A percentile compares a stretch with the other conserved stretches of the same genome.
Conservation (phyloP, 2,329 filamentous ascomycete species). For the Colletotrichum magnum region DNA sequence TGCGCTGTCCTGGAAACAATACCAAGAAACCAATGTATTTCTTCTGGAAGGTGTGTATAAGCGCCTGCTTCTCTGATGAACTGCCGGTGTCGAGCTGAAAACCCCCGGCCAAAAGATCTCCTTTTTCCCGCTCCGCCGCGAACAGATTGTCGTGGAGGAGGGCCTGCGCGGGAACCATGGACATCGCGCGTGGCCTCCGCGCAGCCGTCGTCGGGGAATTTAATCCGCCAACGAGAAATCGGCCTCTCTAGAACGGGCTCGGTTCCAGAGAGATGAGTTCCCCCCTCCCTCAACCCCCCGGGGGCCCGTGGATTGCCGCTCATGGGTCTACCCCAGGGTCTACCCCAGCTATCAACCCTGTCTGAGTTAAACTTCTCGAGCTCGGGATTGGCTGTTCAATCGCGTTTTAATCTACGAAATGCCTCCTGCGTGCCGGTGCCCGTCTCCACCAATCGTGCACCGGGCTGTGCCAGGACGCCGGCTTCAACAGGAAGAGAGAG, state of each 20-base stretch:
- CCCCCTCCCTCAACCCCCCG: background rate
- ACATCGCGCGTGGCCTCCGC: background rate
- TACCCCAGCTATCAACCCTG: constrained; percentile 6
- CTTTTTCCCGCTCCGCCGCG: background rate
- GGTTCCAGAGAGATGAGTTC: constrained; percentile 11
- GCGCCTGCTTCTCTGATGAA: background rate
- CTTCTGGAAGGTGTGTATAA: background rate
- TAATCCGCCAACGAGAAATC: constrained; percentile 33
- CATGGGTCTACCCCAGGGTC: constrained; percentile 6
- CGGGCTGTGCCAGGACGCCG: background rate
- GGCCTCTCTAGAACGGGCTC: constrained; percentile 4
- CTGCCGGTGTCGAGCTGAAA: constrained; percentile 1
- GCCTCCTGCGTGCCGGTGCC: constrained; percentile 11
- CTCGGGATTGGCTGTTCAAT: constrained; percentile 27
- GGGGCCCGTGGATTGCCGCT: constrained; percentile 1
- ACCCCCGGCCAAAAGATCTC: background rate
- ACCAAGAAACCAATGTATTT: constrained; percentile 1
- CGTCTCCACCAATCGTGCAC: constrained; percentile 26
- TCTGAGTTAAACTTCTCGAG: constrained; percentile 13
- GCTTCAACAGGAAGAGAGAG: background rate
- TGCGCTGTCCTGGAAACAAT: constrained; percentile 3
- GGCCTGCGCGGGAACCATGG: too few relatives aligned
- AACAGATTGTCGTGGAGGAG: background rate
- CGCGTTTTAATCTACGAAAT: constrained; percentile 16
- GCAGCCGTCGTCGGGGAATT: constrained; percentile 10